These are phyloP conservation scores for Wickerhamomyces bisporus DNA, from an alignment of 805 yeast species.

Conservation along the genomic window DNA sequence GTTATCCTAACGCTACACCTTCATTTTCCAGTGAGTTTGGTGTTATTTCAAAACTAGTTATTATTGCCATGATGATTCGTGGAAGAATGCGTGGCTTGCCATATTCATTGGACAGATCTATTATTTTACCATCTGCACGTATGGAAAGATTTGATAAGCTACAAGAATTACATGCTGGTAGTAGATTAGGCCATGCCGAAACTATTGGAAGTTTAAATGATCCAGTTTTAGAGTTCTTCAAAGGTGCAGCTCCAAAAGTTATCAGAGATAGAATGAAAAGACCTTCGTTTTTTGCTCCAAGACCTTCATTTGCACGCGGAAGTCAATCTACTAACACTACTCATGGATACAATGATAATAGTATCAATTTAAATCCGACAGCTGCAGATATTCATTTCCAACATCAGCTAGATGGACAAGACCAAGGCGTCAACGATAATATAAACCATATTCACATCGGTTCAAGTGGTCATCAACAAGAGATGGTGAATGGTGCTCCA, in stretches of 20 bases:
- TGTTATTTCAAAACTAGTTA: constrained; percentile 71
- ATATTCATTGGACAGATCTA: constrained; percentile 88
- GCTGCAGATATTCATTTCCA: background rate
- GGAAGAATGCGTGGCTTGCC: constrained; percentile 98
- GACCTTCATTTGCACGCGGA: background rate
- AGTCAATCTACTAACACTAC: background rate
- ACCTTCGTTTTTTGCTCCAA: constrained; percentile 17
- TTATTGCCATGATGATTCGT: constrained; percentile 86
- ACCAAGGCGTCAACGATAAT: background rate
- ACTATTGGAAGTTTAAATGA: constrained; percentile 20
- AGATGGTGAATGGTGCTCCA: too few relatives aligned
- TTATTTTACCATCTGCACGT: constrained; percentile 71
- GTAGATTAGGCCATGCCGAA: constrained; percentile 12
- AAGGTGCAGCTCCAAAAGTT: constrained; percentile 24
- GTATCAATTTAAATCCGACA: background rate
- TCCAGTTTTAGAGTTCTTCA: constrained; percentile 25
- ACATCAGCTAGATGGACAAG: background rate
- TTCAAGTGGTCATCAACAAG: background rate
- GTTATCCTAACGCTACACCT: constrained; percentile 62
- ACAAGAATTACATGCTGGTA: constrained; percentile 22
- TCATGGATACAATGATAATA: background rate
- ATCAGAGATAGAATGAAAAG: constrained; percentile 18
- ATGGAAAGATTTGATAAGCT: constrained; percentile 56
- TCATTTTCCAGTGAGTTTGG: constrained; percentile 74
- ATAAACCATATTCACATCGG: background rate